Evolutionary conservation across 768 basidiomycete species (phyloP).

Genomic region (Agaricus subrufescens): DNA sequence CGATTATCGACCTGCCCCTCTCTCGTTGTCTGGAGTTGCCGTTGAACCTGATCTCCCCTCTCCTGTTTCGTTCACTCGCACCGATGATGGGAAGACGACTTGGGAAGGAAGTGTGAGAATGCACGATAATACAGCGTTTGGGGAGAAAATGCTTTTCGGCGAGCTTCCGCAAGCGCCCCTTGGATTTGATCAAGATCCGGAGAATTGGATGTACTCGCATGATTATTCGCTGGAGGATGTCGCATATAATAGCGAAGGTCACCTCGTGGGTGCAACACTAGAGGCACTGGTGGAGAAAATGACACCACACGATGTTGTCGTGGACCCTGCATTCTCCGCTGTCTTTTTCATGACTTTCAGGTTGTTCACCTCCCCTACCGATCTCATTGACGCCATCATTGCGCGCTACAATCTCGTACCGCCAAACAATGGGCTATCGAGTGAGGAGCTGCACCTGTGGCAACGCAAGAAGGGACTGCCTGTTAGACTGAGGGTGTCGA

Average conservation of each 20-base stretch:
- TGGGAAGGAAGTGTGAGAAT: slow-evolving; percentile 49
- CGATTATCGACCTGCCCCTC: slow-evolving; percentile 30
- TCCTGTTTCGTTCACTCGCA: slow-evolving; percentile 45
- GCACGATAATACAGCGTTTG: slow-evolving; percentile 30
- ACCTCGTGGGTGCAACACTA: slow-evolving; percentile 87
- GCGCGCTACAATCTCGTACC: slow-evolving; percentile 79
- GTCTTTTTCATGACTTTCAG: slow-evolving; percentile 97
- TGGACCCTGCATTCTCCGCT: slow-evolving; percentile 80
- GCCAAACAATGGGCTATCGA: slow-evolving; percentile 48
- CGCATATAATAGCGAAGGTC: slow-evolving; percentile 85
- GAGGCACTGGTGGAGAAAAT: slow-evolving; percentile 92
- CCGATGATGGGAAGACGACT: slow-evolving; percentile 53
- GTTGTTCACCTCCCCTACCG: slow-evolving; percentile 74
- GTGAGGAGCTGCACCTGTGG: slow-evolving; percentile 70
- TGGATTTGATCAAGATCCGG: slow-evolving; percentile 35
- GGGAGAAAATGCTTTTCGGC: slow-evolving; percentile 52
- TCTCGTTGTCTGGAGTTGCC: slow-evolving; percentile 22
- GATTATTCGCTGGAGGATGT: slow-evolving; percentile 85
- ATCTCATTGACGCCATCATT: slow-evolving; percentile 75
- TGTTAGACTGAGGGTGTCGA: slow-evolving; percentile 85
- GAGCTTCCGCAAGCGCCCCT: slow-evolving; percentile 47
- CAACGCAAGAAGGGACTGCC: slow-evolving; percentile 85
- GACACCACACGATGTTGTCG: slow-evolving; percentile 90
- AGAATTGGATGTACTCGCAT: slow-evolving; percentile 56
- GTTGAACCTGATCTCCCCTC: slow-evolving; percentile 43